These are phyloP conservation scores for Suhomyces panamericanus DNA, from an alignment of 1,139 yeast genomes.

Conservation along the genomic window DNA sequence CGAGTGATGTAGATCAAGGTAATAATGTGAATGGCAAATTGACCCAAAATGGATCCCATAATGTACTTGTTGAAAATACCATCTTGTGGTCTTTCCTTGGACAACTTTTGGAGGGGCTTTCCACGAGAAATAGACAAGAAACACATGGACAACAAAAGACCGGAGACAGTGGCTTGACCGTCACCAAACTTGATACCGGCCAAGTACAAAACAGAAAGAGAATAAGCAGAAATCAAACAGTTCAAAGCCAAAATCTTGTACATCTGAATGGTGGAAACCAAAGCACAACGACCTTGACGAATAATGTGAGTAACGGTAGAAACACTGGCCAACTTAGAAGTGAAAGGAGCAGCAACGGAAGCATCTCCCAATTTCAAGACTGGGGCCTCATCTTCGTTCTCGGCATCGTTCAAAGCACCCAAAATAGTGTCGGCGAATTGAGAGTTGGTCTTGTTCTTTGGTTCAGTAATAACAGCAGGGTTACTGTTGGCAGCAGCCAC, in stretches of 20 bases:
- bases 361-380: slow-evolving; percentile 96
- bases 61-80: slow-evolving; percentile 93
- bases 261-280: slow-evolving; percentile 98
- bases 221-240: slow-evolving; percentile 95
- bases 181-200: slow-evolving; percentile 99
- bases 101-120: slow-evolving; percentile 81
- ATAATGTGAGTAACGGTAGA: slow-evolving; percentile 89
- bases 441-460: slow-evolving; percentile 42
- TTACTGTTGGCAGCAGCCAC: slow-evolving; percentile 53
- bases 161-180: slow-evolving; percentile 93
- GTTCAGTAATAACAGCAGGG: slow-evolving; percentile 28
- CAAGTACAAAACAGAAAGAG: slow-evolving; percentile 86
- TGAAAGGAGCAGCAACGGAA: slow-evolving; percentile 98
- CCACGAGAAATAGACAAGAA: slow-evolving; percentile 95
- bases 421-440: slow-evolving; percentile 71
- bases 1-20: slow-evolving; percentile 80
- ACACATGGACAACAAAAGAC: slow-evolving; percentile 87
- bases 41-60: slow-evolving; percentile 97
- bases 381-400: slow-evolving; percentile 84
- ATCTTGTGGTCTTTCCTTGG: slow-evolving; percentile 95
- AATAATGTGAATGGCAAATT: slow-evolving; percentile 87
- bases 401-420: slow-evolving; percentile 67
- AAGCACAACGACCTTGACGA: slow-evolving; percentile 98
- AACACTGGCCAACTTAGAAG: slow-evolving; percentile 90
- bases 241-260: slow-evolving; percentile 95